Base-by-base conservation (phyloP, 2,329 filamentous ascomycete genomes). In the Grosmannia huntii region DNA sequence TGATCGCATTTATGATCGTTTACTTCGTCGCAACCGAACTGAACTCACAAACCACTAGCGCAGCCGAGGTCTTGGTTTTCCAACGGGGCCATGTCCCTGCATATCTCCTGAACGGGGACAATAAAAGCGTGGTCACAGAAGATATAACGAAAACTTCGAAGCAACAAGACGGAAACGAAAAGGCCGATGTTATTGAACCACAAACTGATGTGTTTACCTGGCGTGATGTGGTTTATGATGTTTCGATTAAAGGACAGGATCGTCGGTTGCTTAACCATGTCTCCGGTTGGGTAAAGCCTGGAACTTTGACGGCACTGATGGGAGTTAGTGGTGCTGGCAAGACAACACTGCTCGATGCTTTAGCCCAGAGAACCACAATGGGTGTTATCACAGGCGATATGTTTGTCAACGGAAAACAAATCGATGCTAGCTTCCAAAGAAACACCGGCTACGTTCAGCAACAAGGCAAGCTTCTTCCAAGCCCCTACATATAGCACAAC, bases 401-500 rank as follows among this genome's bases (percentile, higher is more conserved):
- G 85, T 70, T 83, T 14, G 79, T 84, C 12, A 79, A 83, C 60
- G 81, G 81, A 33, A 78, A 76, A 50, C 84, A 82, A 44, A 83
- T 88, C 52, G 89, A 95, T 64, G 79, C 79, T 51, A 90, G 87
- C 0, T 95, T 95, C 78, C 90, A 95, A 70, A 86, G 90, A 62
- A 92, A 92, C 73, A 94, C 89, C 0, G 90, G 90, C 55, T 95
- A 95, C 65, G 90, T 91, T 46, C 89, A 95, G 68, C 90, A 96
- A 69, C 90, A 95, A 69, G 90, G 53, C 28, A 19, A 31, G 53
- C 46, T 46, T 48, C 1, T 38, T 25, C 12, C 19, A 12, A 5
- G 11, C 33, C 11, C 41, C 21, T 41, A 19, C 6, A 41, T 19
- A 7, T 11, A 48, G 46, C 11, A 49, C 4, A 25, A 49, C 5